phyloP scores from a whole-genome alignment of 176 grass and related monocot species.

The Bonia amplexicaulis region DNA sequence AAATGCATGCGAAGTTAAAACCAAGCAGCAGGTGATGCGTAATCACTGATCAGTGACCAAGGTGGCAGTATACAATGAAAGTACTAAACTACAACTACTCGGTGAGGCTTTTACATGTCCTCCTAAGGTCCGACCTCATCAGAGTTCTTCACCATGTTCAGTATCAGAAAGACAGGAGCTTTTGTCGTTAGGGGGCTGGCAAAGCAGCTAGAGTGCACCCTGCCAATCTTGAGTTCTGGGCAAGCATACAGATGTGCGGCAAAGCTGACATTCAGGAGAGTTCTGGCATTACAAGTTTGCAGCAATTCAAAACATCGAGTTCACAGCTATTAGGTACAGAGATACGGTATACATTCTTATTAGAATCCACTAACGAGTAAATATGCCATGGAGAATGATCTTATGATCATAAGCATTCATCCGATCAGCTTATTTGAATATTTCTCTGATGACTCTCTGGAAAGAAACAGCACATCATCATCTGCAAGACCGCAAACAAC shows the following conservation, averaged over 20 bases:
- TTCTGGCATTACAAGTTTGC: background rate
- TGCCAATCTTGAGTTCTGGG: background rate
- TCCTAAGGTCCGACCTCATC: background rate
- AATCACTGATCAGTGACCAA: background rate
- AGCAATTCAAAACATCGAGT: background rate
- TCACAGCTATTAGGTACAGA: background rate
- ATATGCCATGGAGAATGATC: background rate
- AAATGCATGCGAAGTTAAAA: background rate
- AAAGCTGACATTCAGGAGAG: background rate
- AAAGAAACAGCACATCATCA: background rate
- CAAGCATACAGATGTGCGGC: background rate
- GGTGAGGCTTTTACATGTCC: background rate
- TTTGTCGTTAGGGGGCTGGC: background rate
- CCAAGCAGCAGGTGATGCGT: background rate
- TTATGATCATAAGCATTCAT: background rate
- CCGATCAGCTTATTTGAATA: slow-evolving; percentile 23
- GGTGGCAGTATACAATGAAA: background rate
- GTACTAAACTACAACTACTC: background rate
- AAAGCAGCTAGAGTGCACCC: background rate
- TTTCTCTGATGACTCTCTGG: background rate
- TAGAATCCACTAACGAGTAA: background rate
- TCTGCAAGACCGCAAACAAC: background rate
- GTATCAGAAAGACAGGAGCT: background rate
- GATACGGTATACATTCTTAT: background rate
- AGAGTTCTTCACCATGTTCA: background rate